These are phyloP conservation scores for Torulaspora franciscae DNA, from an alignment of 805 yeast species.

Conservation along the genomic window DNA sequence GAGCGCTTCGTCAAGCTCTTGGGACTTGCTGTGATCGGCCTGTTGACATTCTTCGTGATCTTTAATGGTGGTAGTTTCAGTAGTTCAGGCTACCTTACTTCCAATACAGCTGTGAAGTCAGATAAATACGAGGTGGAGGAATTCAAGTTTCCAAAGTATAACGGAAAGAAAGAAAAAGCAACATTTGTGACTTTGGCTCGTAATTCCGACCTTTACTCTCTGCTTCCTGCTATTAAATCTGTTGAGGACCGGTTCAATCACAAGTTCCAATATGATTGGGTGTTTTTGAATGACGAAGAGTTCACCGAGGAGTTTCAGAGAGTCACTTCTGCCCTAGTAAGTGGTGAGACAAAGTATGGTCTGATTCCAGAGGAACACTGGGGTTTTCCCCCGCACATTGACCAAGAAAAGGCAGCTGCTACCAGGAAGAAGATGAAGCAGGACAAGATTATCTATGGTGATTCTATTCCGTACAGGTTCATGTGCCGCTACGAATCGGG, in stretches of 20 bases:
- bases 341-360: conserved; percentile 78
- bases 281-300: conserved; percentile 81
- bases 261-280: conserved; percentile 87
- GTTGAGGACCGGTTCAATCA: conserved; percentile 87
- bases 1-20: conserved; percentile 14
- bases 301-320: conserved; percentile 77
- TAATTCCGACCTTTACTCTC: conserved; percentile 60
- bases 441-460: conserved; percentile 56
- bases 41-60: conserved; percentile 17
- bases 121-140: conserved; percentile 11
- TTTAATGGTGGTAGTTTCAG: conserved; percentile 14
- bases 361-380: conserved; percentile 78
- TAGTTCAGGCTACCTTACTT: not conserved
- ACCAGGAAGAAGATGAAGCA: conserved; percentile 50
- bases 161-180: conserved; percentile 52
- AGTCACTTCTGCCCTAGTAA: conserved; percentile 59
- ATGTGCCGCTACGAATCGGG: conserved; percentile 94
- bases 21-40: conserved; percentile 17
- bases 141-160: conserved; percentile 16
- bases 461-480: conserved; percentile 67
- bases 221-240: conserved; percentile 62
- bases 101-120: not conserved
- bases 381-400: conserved; percentile 83
- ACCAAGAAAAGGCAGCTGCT: conserved; percentile 57
- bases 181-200: conserved; percentile 78